Evolutionary conservation across 2,329 filamentous ascomycete genomes (phyloP), one percentile per base, ranked within the genome.

Genomic region (Basipetospora sp.): DNA sequence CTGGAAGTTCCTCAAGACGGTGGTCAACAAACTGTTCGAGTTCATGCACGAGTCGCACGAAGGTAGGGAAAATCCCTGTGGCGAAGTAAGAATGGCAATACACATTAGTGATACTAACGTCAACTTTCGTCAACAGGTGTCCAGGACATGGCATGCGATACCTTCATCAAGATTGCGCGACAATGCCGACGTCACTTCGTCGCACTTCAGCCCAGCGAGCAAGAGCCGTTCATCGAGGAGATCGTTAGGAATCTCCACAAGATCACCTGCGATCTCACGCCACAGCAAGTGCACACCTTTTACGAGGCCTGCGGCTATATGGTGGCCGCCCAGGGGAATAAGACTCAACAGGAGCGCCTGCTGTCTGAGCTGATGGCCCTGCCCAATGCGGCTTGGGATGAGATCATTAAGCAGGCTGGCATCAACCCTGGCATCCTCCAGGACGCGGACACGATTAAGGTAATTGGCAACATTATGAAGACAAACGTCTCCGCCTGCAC

Each of bases 1-100:
- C 59, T 98, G 90, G 90, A 98, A 98, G 58, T 98, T 98, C 63
- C 67, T 98, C 40, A 98, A 98, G 75, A 98, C 90, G 3, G 90
- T 98, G 14, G 90, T 98, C 53, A 98, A 98, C 64, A 98, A 98
- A 66, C 72, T 98, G 4, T 98, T 98, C 52, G 90, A 98, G 63
- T 98, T 98, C 55, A 98, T 98, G 90, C 90, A 98, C 58, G 90
- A 98, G 60, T 96, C 90, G 1, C 90, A 98, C 53, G 90, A 98
- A 65, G 90, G 83, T 78, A 60, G 69, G 56, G 29, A 17, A 11
- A 22, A 31, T 4, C 9, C 26, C 11, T 6, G 22, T n/a, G n/a
- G n/a, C n/a, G 22, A 25, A 25, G 22, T 25, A 25, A 11, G 22
- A 11, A 11, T 25, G 22, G n/a, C n/a, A n/a, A n/a, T n/a, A n/a